Base-by-base conservation (phyloP, 2,329 filamentous ascomycete genomes). In the Colletotrichum euphorbiae region DNA sequence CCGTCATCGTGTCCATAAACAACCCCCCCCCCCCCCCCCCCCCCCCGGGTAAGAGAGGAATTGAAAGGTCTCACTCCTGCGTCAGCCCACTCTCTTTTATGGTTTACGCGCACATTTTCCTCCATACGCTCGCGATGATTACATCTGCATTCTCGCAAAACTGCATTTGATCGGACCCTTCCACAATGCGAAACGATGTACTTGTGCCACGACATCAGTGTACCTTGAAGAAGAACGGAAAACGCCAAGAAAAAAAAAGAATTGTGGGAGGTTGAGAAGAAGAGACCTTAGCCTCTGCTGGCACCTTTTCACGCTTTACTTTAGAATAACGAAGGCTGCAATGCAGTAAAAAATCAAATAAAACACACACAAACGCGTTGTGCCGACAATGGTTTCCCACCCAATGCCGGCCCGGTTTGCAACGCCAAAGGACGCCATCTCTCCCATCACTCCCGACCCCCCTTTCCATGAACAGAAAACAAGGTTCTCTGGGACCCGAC, bases 371-470 rank as follows among this genome's bases (percentile, higher is more conserved):
- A 51, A 31, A 33, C 15, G 15, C 42, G 17, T 17, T 7, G 38
- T 33, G 28, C 21, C 19, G 42, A 24, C 33, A 61, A 58, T 38
- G 57, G 57, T 57, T 38, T 60, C 59, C 64, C 52, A 64, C 59
- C 64, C 64, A 57, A 67, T 67, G 60, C 66, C 66, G 40, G 55
- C 48, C 61, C 36, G 43, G 38, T 51, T 12, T 59, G 40, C 24
- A 69, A 69, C 66, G 66, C 66, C 66, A 69, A 40, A 69, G 55
- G 66, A 69, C 66, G 61, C 62, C 66, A 17, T 24, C 42, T 54
- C 13, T 46, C 40, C 46, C 4, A 13, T 33, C 36, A 28, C 40
- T 58, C 24, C 28, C 28, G 11, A 31, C 6, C 33, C 12, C 12
- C 33, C 33, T 13, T 38, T 38, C 33, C 36, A 11, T 11, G 13